These are phyloP conservation scores for Pseudogymnoascus sp. DNA, from an alignment of 2,329 filamentous ascomycete genomes.

Conservation along the genomic window DNA sequence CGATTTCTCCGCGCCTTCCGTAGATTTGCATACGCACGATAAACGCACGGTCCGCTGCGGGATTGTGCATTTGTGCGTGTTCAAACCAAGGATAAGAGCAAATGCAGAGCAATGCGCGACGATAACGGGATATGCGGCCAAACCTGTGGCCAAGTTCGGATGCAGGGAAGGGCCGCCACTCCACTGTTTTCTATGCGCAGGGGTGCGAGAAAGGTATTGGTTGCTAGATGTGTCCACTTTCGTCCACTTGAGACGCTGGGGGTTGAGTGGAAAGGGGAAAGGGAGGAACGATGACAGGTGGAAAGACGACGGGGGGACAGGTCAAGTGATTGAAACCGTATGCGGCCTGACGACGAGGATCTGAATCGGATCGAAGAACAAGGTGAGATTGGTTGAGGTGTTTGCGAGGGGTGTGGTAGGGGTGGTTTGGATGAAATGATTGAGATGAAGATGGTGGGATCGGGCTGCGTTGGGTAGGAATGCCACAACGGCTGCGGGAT, in stretches of 20 bases:
- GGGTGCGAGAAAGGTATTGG: not conserved
- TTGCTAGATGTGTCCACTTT: not conserved
- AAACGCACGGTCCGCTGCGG: not conserved
- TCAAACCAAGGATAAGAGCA: not conserved
- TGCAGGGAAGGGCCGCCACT: not conserved
- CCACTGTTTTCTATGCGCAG: not conserved
- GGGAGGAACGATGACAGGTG: slow-evolving; percentile 58
- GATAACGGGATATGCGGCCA: slow-evolving; percentile 1
- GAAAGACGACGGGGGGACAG: slow-evolving; percentile 33
- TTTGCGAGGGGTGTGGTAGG: not conserved
- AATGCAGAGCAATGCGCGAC: not conserved
- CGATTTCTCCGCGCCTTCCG: not conserved
- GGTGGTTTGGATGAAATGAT: not conserved
- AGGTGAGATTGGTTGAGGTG: not conserved
- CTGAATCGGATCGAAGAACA: slow-evolving; percentile 15
- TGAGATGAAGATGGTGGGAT: slow-evolving; percentile 3
- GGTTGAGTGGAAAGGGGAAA: slow-evolving; percentile 29
- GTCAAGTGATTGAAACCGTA: slow-evolving; percentile 56
- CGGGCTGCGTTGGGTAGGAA: not conserved
- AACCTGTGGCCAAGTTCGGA: not conserved
- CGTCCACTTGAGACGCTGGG: slow-evolving; percentile 2
- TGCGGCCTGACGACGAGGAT: slow-evolving; percentile 39
- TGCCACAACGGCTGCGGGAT: not conserved
- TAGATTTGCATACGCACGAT: slow-evolving; percentile 1
- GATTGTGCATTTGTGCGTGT: not conserved